Base-by-base conservation (phyloP, 1,284 basidiomycete genomes). In the Trichosporon sp. region DNA sequence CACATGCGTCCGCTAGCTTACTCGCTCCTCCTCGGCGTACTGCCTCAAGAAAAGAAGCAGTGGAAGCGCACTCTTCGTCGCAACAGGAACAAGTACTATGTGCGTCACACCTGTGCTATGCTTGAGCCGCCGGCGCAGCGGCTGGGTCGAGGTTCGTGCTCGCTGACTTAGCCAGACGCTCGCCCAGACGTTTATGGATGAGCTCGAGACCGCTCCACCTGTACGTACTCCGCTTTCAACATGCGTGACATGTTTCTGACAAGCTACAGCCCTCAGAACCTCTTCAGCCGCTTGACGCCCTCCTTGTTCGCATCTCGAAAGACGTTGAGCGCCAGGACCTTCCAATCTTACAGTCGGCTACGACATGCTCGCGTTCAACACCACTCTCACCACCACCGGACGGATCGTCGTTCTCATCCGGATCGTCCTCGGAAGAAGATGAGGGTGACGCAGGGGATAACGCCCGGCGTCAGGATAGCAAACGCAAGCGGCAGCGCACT, bases 1-100 rank as follows among this genome's bases (percentile, higher is more conserved):
- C 78, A 79, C 60, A 69, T 80, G 4, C 70, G 80, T 11, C 78
- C 79, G 10, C 62, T 78, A 36, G 71, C 76, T 0, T 81, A 78
- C 59, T 71, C 74, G 8, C 58, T 81, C 1, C 65, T 81, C 7
- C 69, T 81, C 1, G 78, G 74, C 14, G 63, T 69, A 0, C 60
- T 78, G 2, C 74, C 76, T 0, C 32, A 65, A 0, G 69, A 77
- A 31, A 79, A 80, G 68, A n/a, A 59, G 3, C 23, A 27, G 27
- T 81, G 80, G 80, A 70, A 64, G 32, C 31, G 61, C n/a, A 67
- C 70, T 9, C 46, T 61, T 6, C 58, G 64, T 8, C 37, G 63
- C 3, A 70, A 74, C 56, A 56, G 75, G 23, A 36, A 65, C 32
- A 60, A 62, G 37, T 81, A 81, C 65, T 73, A 78, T 61, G 76